Conservation (phyloP, 345 rosid species). For the Gossypium thurberi region DNA sequence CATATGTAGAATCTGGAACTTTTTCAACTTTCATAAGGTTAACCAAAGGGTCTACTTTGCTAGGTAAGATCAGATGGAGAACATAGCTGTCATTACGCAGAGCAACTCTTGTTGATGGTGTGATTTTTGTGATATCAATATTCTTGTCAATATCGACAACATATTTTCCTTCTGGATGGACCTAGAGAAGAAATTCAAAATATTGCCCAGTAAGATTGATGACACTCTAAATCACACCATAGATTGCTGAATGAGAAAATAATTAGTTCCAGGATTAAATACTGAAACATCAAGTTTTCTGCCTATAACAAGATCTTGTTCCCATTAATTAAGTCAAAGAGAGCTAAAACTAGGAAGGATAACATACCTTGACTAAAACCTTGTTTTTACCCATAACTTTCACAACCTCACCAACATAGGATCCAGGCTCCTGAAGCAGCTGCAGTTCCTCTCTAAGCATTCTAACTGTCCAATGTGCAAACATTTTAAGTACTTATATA, state of each 20-base stretch:
- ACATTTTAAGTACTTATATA: neutral
- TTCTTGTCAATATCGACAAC: conserved; percentile 93
- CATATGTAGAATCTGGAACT: conserved; percentile 98
- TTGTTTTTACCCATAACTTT: conserved; percentile 99
- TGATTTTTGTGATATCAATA: conserved; percentile 87
- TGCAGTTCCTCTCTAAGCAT: conserved; percentile 96
- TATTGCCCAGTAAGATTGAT: neutral
- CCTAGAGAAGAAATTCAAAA: conserved; percentile 36
- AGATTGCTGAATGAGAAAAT: neutral
- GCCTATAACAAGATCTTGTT: neutral
- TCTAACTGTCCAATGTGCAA: conserved; percentile 43
- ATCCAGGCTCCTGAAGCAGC: conserved; percentile 98
- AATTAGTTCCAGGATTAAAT: neutral
- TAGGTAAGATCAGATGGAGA: conserved; percentile 83
- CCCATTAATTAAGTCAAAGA: neutral
- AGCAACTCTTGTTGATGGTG: conserved; percentile 94
- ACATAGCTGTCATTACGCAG: conserved; percentile 98
- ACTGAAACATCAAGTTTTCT: neutral
- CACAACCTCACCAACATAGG: conserved; percentile 98
- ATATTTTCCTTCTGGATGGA: conserved; percentile 98
- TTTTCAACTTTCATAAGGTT: conserved; percentile 99
- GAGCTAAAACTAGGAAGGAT: neutral
- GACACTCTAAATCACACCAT: neutral
- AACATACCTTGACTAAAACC: conserved; percentile 84
- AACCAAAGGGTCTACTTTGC: conserved; percentile 95